These are phyloP conservation scores for Cadophora luteo-olivacea DNA, from an alignment of 2,329 filamentous ascomycete genomes.

Conservation along the genomic window DNA sequence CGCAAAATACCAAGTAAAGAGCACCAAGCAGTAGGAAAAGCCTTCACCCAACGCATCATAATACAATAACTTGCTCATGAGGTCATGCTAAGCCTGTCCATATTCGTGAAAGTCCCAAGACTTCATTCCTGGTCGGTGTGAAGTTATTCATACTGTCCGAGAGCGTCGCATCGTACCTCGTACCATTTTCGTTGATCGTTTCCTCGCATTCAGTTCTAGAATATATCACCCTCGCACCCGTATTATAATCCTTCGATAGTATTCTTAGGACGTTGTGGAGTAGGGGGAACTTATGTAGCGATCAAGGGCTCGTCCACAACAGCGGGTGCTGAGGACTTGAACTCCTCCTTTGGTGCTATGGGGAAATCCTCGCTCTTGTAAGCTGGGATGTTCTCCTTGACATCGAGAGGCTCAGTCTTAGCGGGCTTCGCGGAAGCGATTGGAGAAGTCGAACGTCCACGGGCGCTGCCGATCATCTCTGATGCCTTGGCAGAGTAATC, in stretches of 20 bases:
- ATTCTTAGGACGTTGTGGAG: neutral
- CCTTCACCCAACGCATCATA: constrained; percentile 34
- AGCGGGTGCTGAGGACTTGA: constrained; percentile 36
- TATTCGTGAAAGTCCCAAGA: constrained; percentile 26
- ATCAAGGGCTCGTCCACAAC: constrained; percentile 39
- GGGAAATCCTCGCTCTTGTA: constrained; percentile 43
- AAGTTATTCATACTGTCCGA: constrained; percentile 13
- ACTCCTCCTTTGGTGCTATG: constrained; percentile 43
- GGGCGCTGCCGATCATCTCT: constrained; percentile 60
- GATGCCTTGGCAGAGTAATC: constrained; percentile 74
- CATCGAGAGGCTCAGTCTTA: constrained; percentile 32
- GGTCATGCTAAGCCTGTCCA: constrained; percentile 34
- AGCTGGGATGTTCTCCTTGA: constrained; percentile 32
- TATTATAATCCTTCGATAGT: constrained; percentile 21
- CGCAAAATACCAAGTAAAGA: constrained; percentile 25
- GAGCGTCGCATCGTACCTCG: constrained; percentile 32
- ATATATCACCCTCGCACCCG: constrained; percentile 7
- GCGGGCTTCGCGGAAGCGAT: constrained; percentile 33
- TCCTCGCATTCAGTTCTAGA: constrained; percentile 18
- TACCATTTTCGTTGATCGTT: constrained; percentile 30
- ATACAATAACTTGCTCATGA: constrained; percentile 35
- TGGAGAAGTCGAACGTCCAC: constrained; percentile 42
- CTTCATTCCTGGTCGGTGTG: neutral
- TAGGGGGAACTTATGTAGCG: constrained; percentile 32
- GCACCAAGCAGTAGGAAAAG: constrained; percentile 26